Base-by-base conservation (phyloP, 371 early-diverging fungal genomes). In the Synchytrium microbalum region DNA sequence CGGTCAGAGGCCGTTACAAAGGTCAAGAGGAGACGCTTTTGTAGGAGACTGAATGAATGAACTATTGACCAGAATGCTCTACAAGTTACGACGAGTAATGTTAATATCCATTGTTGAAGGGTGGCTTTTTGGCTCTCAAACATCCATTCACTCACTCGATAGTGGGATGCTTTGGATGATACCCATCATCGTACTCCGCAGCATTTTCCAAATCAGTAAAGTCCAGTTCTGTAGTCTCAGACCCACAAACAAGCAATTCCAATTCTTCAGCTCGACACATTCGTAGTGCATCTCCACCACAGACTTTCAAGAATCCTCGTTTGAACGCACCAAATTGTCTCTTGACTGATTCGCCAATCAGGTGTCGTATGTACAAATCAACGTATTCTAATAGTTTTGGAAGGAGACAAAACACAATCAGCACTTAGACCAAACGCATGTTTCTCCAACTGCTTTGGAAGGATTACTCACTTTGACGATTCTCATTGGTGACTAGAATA, bases 1-100 rank as follows among this genome's bases (percentile, higher is more conserved):
- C 99, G 84, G 75, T 98, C 98, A 38, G 91, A 92, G 29, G 98
- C 98, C 3, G 99, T 99, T 0, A 93, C 93, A 84, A 99, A 99
- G 62, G 90, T 90, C 13, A 99, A 74, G 16, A 99, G 78, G 68
- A 85, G 82, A 69, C 92, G 92, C 79, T 95, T 95, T 64, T 92
- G 89, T 59, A 89, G 90, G 32, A 85, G 80, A 1, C 82, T 72
- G 68, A 95, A 86, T 14, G 30, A 19, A 67, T 91, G 89, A 23
- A 96, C 93, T 62, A 95, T 90, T 52, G 85, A 81, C 99, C 99
- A 99, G 75, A 99, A 98, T 71, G 84, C 64, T 59, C 68, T 80
- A 54, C 3, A 19, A n/a, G n/a, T 2, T 31, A 26, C 28, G n/a
- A n/a, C n/a, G n/a, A n/a, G n/a, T n/a, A n/a, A n/a, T n/a, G n/a